These are phyloP conservation scores for Raffaelea albimanens DNA, from an alignment of 2,329 filamentous ascomycete species.

Conservation along the genomic window DNA sequence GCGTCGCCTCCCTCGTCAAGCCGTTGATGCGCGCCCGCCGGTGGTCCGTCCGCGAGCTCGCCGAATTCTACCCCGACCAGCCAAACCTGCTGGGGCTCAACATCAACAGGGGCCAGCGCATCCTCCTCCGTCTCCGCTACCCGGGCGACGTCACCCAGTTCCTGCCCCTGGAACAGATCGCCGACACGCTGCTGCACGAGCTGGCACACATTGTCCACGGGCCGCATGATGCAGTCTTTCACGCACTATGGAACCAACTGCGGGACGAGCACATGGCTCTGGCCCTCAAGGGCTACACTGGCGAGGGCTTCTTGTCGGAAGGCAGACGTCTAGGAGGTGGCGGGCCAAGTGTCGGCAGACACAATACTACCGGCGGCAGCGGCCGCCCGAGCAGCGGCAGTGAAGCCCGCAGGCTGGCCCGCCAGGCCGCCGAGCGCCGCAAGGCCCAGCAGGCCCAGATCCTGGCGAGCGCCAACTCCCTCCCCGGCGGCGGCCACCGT, in stretches of 20 bases:
- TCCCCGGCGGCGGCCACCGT: slow-evolving; percentile 54
- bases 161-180: slow-evolving; percentile 66
- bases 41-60: slow-evolving; percentile 71
- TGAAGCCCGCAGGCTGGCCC: slow-evolving; percentile 66
- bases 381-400: no score
- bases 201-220: slow-evolving; percentile 80
- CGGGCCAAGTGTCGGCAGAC: slow-evolving; percentile 5
- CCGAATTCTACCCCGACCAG: slow-evolving; percentile 77
- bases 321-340: slow-evolving; percentile 64
- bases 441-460: slow-evolving; percentile 17
- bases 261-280: slow-evolving; percentile 76
- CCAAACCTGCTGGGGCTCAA: slow-evolving; percentile 71
- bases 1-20: slow-evolving; percentile 81
- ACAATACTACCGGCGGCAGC: background rate
- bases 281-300: slow-evolving; percentile 73
- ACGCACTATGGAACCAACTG: slow-evolving; percentile 81
- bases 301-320: slow-evolving; percentile 74
- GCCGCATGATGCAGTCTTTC: slow-evolving; percentile 73
- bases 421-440: slow-evolving; percentile 65
- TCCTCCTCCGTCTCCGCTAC: slow-evolving; percentile 74
- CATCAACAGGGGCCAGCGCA: slow-evolving; percentile 64
- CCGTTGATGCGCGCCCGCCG: slow-evolving; percentile 83
- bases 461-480: slow-evolving; percentile 26
- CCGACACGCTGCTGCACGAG: slow-evolving; percentile 92
- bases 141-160: slow-evolving; percentile 67